Conservation (phyloP, 2,329 filamentous ascomycete species). For the Lasiodiplodia gonubiensis region DNA sequence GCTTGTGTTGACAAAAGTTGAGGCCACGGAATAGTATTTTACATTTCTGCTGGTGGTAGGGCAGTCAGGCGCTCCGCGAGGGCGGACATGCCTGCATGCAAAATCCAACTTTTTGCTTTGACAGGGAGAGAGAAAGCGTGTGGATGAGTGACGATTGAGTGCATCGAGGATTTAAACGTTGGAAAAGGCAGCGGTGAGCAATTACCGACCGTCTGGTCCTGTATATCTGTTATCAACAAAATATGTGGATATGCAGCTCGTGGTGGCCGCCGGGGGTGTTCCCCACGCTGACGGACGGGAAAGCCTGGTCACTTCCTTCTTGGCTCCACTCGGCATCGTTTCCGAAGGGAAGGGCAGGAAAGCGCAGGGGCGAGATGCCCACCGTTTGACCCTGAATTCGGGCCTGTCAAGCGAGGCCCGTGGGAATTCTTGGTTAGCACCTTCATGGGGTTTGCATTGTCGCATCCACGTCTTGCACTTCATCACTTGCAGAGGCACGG, state of each 20-base stretch:
- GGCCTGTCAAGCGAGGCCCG: background rate
- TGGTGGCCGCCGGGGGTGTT: background rate
- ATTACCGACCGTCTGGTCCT: background rate
- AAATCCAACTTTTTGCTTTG: background rate
- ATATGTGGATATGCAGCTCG: slow-evolving; percentile 2
- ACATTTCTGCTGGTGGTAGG: too few relatives aligned
- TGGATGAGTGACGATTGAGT: background rate
- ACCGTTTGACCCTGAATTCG: background rate
- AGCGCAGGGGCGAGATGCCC: background rate
- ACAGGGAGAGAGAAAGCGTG: background rate
- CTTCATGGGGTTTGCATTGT: background rate
- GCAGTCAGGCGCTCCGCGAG: too few relatives aligned
- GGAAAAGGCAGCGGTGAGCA: background rate
- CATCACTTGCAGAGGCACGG: background rate
- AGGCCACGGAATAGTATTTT: too few relatives aligned
- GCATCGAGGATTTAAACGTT: background rate
- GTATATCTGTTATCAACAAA: background rate
- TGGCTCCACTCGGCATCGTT: background rate
- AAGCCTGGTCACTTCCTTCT: background rate
- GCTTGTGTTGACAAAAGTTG: too few relatives aligned
- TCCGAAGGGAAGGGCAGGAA: background rate
- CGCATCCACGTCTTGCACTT: background rate
- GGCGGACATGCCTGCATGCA: too few relatives aligned
- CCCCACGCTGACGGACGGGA: background rate
- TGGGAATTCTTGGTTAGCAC: background rate